These are phyloP conservation scores for Fusarium ramigenum DNA, from an alignment of 2,329 filamentous ascomycete species.

Conservation along the genomic window DNA sequence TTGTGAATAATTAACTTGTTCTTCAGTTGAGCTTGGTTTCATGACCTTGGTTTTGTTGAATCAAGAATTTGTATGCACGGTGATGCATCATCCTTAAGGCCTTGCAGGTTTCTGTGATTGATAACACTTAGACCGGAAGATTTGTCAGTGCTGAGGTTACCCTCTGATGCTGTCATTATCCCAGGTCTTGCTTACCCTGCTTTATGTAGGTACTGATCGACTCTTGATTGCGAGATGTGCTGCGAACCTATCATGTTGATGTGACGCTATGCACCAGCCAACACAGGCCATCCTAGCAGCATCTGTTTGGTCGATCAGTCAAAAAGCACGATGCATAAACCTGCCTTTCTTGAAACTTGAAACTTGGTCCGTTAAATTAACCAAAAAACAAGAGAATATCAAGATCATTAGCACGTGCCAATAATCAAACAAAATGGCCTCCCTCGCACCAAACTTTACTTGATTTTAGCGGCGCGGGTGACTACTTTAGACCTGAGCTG, in stretches of 20 bases:
- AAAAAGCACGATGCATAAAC: constrained; percentile 12
- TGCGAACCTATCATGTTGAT: constrained; percentile 35
- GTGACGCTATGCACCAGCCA: constrained; percentile 33
- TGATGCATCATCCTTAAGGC: not conserved
- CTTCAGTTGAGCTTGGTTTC: not conserved
- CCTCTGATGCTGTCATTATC: constrained; percentile 23
- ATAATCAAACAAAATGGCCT: constrained; percentile 16
- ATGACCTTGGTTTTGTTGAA: not conserved
- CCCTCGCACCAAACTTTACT: constrained; percentile 18
- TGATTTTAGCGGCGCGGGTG: constrained; percentile 20
- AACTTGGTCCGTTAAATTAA: constrained; percentile 12
- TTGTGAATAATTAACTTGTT: not conserved
- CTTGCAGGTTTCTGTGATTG: not conserved
- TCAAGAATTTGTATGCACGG: not conserved
- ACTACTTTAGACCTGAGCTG: not conserved
- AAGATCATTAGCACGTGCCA: constrained; percentile 27
- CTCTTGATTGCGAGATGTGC: constrained; percentile 22
- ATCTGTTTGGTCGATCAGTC: constrained; percentile 18
- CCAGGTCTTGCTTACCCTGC: constrained; percentile 26
- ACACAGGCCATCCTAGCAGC: not conserved
- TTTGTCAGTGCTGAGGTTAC: not conserved
- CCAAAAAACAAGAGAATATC: not conserved
- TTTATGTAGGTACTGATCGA: constrained; percentile 30
- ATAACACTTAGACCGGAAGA: not conserved
- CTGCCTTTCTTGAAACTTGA: constrained; percentile 6